Conservation (phyloP, 2,329 filamentous ascomycete species). For the Epichloe brachyelytri region DNA sequence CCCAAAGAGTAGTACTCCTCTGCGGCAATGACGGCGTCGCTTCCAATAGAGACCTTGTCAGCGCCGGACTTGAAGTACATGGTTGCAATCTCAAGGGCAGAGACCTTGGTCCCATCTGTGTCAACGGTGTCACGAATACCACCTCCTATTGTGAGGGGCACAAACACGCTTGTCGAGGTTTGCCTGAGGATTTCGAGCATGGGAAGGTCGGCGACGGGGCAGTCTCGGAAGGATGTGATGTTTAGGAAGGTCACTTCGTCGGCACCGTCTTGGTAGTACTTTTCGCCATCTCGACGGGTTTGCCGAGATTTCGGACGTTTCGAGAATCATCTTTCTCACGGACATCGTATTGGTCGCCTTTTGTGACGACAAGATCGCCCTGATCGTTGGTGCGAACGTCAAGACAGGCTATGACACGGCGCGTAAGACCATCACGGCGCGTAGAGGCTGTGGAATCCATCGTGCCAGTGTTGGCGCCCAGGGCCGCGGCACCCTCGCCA, state of each 20-base stretch:
- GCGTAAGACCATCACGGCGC: slow-evolving; percentile 60
- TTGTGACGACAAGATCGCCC: slow-evolving; percentile 92
- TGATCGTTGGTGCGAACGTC: slow-evolving; percentile 91
- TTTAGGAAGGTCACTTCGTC: slow-evolving; percentile 97
- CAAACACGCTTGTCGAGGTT: slow-evolving; percentile 85
- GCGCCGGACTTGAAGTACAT: slow-evolving; percentile 97
- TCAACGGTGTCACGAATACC: slow-evolving; percentile 91
- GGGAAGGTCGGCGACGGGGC: slow-evolving; percentile 77
- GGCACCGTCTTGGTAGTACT: slow-evolving; percentile 92
- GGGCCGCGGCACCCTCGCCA: slow-evolving; percentile 45
- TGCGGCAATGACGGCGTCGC: slow-evolving; percentile 83
- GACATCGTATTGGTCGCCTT: slow-evolving; percentile 97
- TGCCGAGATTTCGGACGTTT: slow-evolving; percentile 79
- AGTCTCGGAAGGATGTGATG: slow-evolving; percentile 96
- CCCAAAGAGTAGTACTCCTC: slow-evolving; percentile 75
- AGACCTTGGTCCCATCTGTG: slow-evolving; percentile 72
- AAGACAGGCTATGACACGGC: slow-evolving; percentile 86
- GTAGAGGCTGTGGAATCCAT: slow-evolving; percentile 9
- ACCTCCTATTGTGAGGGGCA: slow-evolving; percentile 88
- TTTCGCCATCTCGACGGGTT: slow-evolving; percentile 90
- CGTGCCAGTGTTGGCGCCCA: slow-evolving; percentile 18
- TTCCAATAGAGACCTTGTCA: slow-evolving; percentile 95
- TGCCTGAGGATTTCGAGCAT: slow-evolving; percentile 89
- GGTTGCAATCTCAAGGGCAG: slow-evolving; percentile 82
- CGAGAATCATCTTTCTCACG: slow-evolving; percentile 64